Evolutionary conservation across 805 yeast species (phyloP).

Genomic region (Kluyveromyces siamensis): DNA sequence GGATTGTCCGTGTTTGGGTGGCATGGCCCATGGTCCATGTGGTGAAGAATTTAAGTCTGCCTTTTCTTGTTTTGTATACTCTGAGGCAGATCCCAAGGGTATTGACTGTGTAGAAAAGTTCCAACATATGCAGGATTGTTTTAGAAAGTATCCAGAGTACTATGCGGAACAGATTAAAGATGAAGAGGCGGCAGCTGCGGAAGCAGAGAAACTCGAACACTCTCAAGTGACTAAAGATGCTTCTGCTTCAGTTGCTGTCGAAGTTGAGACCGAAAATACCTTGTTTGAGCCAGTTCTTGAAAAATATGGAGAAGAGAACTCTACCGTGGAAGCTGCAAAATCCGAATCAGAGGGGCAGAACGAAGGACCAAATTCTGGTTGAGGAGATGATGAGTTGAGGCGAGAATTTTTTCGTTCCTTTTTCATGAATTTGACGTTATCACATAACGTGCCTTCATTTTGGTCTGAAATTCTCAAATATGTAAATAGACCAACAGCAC

Average conservation of each 20-base stretch:
- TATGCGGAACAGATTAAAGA: constrained; percentile 87
- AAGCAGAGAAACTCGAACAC: constrained; percentile 12
- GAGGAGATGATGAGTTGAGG: neutral
- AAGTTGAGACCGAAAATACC: constrained; percentile 9
- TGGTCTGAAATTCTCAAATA: neutral
- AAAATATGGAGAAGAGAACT: constrained; percentile 5
- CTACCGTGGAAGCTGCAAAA: neutral
- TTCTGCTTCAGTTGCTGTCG: constrained; percentile 8
- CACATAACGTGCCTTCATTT: neutral
- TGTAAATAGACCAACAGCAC: neutral
- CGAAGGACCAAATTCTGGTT: neutral
- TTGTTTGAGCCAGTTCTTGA: constrained; percentile 9
- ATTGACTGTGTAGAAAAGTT: constrained; percentile 89
- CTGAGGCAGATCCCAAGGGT: constrained; percentile 93
- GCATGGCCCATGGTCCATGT: constrained; percentile 98
- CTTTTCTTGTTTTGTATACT: constrained; percentile 88
- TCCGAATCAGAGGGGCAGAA: neutral
- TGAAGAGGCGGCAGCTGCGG: constrained; percentile 45
- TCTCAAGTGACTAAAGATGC: constrained; percentile 3
- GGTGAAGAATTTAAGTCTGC: constrained; percentile 94
- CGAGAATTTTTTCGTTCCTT: neutral
- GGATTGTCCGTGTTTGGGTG: constrained; percentile 99
- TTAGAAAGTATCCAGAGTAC: constrained; percentile 84
- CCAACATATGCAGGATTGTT: constrained; percentile 87
- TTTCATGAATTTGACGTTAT: neutral